Base-by-base conservation (phyloP, 257 asterid species). In the Solanum peruvianum region DNA sequence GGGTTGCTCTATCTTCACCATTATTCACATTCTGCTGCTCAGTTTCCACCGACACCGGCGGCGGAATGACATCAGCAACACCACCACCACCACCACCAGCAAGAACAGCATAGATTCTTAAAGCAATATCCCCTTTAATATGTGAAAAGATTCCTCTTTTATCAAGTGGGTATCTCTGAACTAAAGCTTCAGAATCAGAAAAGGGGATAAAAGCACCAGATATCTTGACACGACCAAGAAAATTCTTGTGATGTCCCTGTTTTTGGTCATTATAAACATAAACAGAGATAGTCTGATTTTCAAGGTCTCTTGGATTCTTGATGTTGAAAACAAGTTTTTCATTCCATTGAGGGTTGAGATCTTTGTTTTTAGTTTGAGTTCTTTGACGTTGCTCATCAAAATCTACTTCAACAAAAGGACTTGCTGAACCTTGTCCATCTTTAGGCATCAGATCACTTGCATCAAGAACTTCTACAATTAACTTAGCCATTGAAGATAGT, bases 361-460 rank as follows among this genome's bases (percentile, higher is more conserved):
- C 96, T 88, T 89, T 96, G 10, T 44, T 85, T 90, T 92, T 96
- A 3, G 94, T 93, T 37, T 95, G 91, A 13, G 96, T 93, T 76
- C 92, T 89, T 76, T 92, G 92, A 35, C 91, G 91, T 78, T 95
- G 95, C 49, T 90, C 96, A 29, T 94, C 96, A 64, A 94, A 96
- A 12, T 94, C 92, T 7, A 96, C 95, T 82, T 95, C 95, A 1
- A 93, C 98, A 84, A 94, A 96, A 12, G 99, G 95, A 87, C 92
- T 94, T 21, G 99, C 93, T 21, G 96, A 93, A 20, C 98, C 98
- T 23, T 94, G 95, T 1, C 98, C 98, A 66, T 96, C 98, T 92
- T 96, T 95, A 11, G 99, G 98, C 97, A 94, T 93, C 44, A 96
- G 98, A 88, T 95, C 97, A 75, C 90, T 91, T 60, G 99, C 98